These are phyloP conservation scores for Rusavskia elegans DNA, from an alignment of 495 filamentous ascomycete genomes.

Conservation along the genomic window DNA sequence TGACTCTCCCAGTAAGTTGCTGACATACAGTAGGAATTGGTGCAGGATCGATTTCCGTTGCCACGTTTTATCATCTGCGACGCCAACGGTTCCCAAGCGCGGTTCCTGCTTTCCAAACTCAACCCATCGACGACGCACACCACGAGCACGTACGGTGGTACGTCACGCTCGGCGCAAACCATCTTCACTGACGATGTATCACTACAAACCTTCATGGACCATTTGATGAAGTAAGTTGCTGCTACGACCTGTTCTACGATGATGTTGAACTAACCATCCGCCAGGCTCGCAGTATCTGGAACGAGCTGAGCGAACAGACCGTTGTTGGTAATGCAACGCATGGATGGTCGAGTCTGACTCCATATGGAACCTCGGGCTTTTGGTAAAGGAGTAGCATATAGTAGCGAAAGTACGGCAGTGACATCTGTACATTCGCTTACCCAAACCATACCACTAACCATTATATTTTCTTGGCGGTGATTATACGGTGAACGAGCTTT, in stretches of 20 bases:
- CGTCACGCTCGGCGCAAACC: slow-evolving; percentile 82
- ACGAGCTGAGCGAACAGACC: slow-evolving; percentile 32
- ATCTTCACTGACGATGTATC: slow-evolving; percentile 99
- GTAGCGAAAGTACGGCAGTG: too few relatives aligned
- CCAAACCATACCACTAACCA: too few relatives aligned
- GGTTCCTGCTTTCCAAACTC: slow-evolving; percentile 93
- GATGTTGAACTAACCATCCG: slow-evolving; percentile 18
- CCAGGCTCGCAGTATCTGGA: slow-evolving; percentile 46
- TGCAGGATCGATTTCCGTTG: slow-evolving; percentile 91
- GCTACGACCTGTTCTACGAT: not conserved
- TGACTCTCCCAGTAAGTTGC: not conserved
- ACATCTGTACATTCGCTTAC: too few relatives aligned
- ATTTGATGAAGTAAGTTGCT: slow-evolving; percentile 88
- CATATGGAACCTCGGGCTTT: too few relatives aligned
- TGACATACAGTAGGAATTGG: slow-evolving; percentile 58
- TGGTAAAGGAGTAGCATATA: too few relatives aligned
- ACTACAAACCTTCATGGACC: slow-evolving; percentile 98
- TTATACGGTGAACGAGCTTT: too few relatives aligned
- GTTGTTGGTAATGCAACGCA: not conserved
- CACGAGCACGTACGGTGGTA: slow-evolving; percentile 76
- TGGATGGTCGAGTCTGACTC: not conserved
- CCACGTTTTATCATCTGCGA: slow-evolving; percentile 98
- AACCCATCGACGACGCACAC: slow-evolving; percentile 99
- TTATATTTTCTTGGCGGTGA: too few relatives aligned
- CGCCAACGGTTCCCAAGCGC: slow-evolving; percentile 91